Base-by-base conservation (phyloP, 164 flowering plant species). In the Echeveria elegans region DNA sequence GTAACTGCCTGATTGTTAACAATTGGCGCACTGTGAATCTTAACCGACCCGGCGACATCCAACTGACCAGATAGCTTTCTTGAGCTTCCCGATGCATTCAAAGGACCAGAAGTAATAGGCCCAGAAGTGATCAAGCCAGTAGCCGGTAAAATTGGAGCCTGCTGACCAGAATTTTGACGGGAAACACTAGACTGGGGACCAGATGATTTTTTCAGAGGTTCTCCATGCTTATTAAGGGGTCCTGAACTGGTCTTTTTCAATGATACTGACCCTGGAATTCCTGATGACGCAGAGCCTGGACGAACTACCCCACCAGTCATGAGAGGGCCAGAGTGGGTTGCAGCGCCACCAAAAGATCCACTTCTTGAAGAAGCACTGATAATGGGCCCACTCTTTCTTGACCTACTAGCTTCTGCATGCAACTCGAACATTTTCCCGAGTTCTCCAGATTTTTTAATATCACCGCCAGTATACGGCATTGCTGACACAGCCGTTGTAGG, bases 401-500 rank as follows among this genome's bases (percentile, higher is more conserved):
- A 43, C 47, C 47, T 14, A 43, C 47, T 43, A 43, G 19, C 47
- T 43, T 43, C 47, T 1, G 19, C 47, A 43, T 43, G 47, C 47
- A 43, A 43, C 47, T 43, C 47, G 15, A 43, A 91, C 99, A 94
- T 94, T 76, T 94, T 94, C 21, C 99, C 99, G 30, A 94, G 78
- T 69, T 94, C 99, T 47, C 97, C 99, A 28, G 97, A 94, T 63
- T 85, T 94, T 72, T 91, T 94, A 6, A 94, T 94, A 74, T 94
- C 99, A 56, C 99, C 99, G 50, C 99, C 99, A 23, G 97, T 94
- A 73, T 94, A 94, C 6, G 96, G 96, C 92, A 91, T 82, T 60
- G 99, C 93, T 0, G 76, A 77, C 58, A 97, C 88, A 71, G 88
- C 85, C 87, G 88, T 91, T n/a, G 97, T 88, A 0, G 90, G 88